Base-by-base conservation (phyloP, 441 rosid species). In the Adansonia madagascariensis region DNA sequence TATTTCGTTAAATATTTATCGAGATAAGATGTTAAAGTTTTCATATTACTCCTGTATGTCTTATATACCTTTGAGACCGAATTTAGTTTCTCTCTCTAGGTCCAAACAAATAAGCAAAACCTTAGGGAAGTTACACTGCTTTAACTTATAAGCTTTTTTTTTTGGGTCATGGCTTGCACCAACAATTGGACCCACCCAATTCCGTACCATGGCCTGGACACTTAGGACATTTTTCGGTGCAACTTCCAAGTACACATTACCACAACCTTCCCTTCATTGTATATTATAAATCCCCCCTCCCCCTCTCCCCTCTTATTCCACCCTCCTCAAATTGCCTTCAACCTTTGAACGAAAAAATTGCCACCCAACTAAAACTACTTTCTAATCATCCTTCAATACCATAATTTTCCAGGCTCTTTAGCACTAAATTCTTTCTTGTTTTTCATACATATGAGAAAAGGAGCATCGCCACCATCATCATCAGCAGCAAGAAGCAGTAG, bases 371-470 rank as follows among this genome's bases (percentile, higher is more conserved):
- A 24, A 24, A 24, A 24, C 27, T 24, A 24, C 27, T 24, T 24
- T 24, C 27, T 24, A 24, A 24, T 24, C 27, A 24, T 24, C 27
- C 27, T 61, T 76, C n/a, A 22, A 22, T 0, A 9, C 12, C 47
- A 24, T 24, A 24, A 0, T 12, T 24, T 60, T 44, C 39, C 17
- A 46, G 50, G 49, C 64, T n/a, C 57, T 41, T 15, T 44, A 7
- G 46, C 17, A 0, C 6, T 1, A n/a, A 0, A 0, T 11, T 41
- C 20, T 61, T 44, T 41, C 15, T 53, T 60, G 27, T 31, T 67
- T 73, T 76, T 69, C 69, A 44, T 22, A 78, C 85, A 80, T 80
- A 88, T 87, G 92, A 86, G 85, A 82, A 80, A 85, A 82, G 87
- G 80, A 35, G 57, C 79, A 22, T 24, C 27, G 1, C 27, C 27